Evolutionary conservation across 2,329 filamentous ascomycete species (phyloP).

Genomic region (Sclerotinia trifoliorum): DNA sequence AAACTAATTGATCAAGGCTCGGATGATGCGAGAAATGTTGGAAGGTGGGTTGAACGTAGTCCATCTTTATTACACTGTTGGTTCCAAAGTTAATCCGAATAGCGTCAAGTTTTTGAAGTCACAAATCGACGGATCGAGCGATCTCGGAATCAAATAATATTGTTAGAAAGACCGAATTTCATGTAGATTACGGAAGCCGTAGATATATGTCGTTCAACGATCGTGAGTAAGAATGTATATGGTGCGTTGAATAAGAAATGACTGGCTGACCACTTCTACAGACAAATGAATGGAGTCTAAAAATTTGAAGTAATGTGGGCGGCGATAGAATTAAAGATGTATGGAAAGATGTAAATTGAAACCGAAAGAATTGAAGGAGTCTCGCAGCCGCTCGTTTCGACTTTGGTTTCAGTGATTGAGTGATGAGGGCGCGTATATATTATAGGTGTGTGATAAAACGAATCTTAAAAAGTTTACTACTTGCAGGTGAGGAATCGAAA

Average conservation of each 20-base stretch:
- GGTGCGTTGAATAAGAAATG: slow-evolving; percentile 3
- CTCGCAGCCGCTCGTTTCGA: slow-evolving; percentile 22
- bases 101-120: neutral
- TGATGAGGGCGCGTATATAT: slow-evolving; percentile 24
- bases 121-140: neutral
- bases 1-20: slow-evolving; percentile 27
- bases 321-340: slow-evolving; percentile 12
- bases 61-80: slow-evolving; percentile 29
- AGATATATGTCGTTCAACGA: slow-evolving; percentile 15
- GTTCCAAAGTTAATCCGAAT: neutral
- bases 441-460: slow-evolving; percentile 21
- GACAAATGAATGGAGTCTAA: slow-evolving; percentile 26
- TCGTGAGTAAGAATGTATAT: slow-evolving; percentile 1
- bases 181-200: neutral
- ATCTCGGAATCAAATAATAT: neutral
- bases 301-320: neutral
- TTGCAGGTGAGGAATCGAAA: slow-evolving; percentile 25
- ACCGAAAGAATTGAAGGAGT: slow-evolving; percentile 11
- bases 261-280: slow-evolving; percentile 9
- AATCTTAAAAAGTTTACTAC: slow-evolving; percentile 10
- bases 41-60: slow-evolving; percentile 33
- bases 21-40: slow-evolving; percentile 26
- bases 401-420: slow-evolving; percentile 18
- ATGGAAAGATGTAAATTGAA: slow-evolving; percentile 12
- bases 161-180: neutral